phyloP scores from a whole-genome alignment of 805 yeast species.

The Saturnispora diversa region DNA sequence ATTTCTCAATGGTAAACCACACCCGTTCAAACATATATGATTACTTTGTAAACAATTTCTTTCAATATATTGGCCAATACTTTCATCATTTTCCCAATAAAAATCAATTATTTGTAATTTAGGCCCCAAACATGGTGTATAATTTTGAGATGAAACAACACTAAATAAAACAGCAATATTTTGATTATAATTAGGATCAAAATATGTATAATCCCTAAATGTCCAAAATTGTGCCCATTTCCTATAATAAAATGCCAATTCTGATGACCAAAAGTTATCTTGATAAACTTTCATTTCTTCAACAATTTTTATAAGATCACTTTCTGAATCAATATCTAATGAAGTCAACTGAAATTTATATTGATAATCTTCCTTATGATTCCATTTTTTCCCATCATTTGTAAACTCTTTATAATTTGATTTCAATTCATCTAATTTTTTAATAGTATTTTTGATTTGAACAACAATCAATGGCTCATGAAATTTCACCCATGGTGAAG shows the following conservation, averaged over 20 bases:
- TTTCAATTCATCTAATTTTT: constrained; percentile 26
- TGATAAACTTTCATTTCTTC: constrained; percentile 26
- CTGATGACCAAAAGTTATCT: constrained; percentile 24
- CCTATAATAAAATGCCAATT: constrained; percentile 34
- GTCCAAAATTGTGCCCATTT: constrained; percentile 62
- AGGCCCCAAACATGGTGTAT: constrained; percentile 93
- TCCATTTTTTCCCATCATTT: constrained; percentile 18
- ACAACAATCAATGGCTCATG: constrained; percentile 44
- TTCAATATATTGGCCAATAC: constrained; percentile 84
- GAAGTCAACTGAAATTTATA: constrained; percentile 15
- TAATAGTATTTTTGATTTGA: constrained; percentile 23
- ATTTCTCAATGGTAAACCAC: constrained; percentile 60
- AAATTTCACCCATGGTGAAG: constrained; percentile 79
- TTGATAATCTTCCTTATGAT: constrained; percentile 1
- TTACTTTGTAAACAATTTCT: constrained; percentile 61
- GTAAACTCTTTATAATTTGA: constrained; percentile 19
- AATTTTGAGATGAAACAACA: constrained; percentile 71
- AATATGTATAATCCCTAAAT: constrained; percentile 38
- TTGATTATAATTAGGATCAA: constrained; percentile 69
- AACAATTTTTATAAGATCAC: constrained; percentile 33
- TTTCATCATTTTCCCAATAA: constrained; percentile 84
- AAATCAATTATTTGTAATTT: constrained; percentile 74
- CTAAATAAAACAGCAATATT: constrained; percentile 72
- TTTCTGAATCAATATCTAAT: constrained; percentile 7
- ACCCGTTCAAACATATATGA: constrained; percentile 69